Conservation (phyloP, 2,329 filamentous ascomycete genomes). For the Fusarium veterinarium region DNA sequence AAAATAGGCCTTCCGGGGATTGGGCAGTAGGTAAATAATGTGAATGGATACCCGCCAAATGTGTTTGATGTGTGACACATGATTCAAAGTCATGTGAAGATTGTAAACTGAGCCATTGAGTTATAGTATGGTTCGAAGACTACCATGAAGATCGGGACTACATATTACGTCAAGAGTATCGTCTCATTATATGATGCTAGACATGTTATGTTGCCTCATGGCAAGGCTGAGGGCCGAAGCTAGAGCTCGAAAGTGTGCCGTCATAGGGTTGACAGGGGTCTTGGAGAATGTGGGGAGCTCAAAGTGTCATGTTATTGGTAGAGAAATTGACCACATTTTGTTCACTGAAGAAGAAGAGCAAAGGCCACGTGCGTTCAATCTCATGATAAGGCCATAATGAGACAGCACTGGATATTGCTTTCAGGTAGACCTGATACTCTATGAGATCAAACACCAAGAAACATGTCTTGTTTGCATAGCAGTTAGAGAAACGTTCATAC, state of each 20-base stretch:
- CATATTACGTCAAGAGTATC: not conserved
- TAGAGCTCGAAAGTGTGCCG: constrained; percentile 30
- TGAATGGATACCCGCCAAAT: constrained; percentile 44
- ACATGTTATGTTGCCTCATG: not conserved
- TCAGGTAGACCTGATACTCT: not conserved
- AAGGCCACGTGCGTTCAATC: constrained; percentile 10
- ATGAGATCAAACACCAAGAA: not conserved
- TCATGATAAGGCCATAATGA: not conserved
- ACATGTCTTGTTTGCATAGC: not conserved
- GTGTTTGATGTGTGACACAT: constrained; percentile 7
- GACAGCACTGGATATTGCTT: not conserved
- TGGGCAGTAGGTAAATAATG: constrained; percentile 42
- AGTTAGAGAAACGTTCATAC: not conserved
- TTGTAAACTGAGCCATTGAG: constrained; percentile 4
- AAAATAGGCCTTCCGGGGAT: constrained; percentile 39
- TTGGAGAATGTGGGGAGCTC: constrained; percentile 36
- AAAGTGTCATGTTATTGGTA: constrained; percentile 16
- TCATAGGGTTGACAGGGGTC: constrained; percentile 36
- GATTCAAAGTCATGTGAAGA: not conserved
- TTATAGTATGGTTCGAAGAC: not conserved
- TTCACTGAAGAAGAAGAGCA: not conserved
- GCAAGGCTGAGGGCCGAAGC: constrained; percentile 29
- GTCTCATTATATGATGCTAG: not conserved
- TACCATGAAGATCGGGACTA: not conserved
- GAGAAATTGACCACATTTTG: not conserved